Percentiles rank a stretch among this genome's conserved stretches.
Conservation (phyloP, 108 stramenopile genomes). For the Pelagomonas calceolata region DNA sequence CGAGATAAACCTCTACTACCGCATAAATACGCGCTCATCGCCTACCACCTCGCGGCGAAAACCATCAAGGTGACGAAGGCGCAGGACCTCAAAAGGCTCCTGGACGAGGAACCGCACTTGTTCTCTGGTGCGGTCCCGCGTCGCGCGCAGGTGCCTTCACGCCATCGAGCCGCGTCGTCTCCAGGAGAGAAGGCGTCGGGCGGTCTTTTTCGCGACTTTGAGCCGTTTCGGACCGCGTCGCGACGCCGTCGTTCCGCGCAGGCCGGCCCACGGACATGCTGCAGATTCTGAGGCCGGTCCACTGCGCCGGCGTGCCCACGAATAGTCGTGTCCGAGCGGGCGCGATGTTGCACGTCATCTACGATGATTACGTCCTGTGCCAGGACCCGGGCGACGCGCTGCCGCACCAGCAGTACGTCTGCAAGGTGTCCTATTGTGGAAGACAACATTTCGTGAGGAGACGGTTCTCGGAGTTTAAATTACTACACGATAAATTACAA, state of each 20-base stretch:
- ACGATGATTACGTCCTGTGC: neutral
- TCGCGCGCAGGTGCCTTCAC: too few species aligned
- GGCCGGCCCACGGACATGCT: neutral
- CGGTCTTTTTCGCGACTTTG: too few species aligned
- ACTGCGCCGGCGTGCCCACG: neutral
- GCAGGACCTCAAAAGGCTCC: neutral
- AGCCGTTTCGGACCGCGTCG: too few species aligned
- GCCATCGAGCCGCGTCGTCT: too few species aligned
- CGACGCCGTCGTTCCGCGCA: too few species aligned
- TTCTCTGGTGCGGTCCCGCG: too few species aligned
- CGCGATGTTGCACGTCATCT: neutral
- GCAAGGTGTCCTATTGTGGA: neutral
- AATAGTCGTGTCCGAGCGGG: neutral
- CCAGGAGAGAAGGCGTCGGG: too few species aligned
- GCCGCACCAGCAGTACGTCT: neutral
- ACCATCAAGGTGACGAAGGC: neutral
- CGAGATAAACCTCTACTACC: neutral
- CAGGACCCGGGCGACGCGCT: neutral
- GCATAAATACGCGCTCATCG: neutral
- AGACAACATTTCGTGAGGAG: neutral
- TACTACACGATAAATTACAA: neutral
- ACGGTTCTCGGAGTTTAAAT: neutral
- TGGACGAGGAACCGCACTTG: neutral
- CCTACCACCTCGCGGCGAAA: neutral
- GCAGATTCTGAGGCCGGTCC: neutral